phyloP scores from a whole-genome alignment of 176 grass and related monocot species.

The Avena insularis region DNA sequence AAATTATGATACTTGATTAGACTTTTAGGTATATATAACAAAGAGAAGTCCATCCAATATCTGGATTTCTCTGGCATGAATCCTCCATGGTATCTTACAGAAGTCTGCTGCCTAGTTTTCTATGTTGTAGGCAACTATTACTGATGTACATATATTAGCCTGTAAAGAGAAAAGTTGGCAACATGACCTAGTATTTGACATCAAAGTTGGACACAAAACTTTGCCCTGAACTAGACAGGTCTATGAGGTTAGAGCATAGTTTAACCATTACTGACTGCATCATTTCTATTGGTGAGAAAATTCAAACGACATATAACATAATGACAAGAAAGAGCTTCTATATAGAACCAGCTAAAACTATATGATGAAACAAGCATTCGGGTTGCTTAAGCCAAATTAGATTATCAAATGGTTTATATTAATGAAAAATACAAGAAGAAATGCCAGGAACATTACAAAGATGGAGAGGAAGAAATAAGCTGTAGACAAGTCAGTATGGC shows the following conservation, averaged over 20 bases:
- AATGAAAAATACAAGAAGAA: not conserved
- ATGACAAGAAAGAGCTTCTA: not conserved
- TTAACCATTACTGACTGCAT: not conserved
- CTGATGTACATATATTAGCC: not conserved
- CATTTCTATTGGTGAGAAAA: not conserved
- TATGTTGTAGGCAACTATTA: conserved; percentile 7
- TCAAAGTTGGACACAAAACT: conserved; percentile 16
- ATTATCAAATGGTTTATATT: conserved; percentile 13
- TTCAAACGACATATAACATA: conserved; percentile 5
- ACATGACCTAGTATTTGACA: not conserved
- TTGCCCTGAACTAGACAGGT: conserved; percentile 14
- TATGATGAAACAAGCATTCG: not conserved
- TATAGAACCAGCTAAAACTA: conserved; percentile 3
- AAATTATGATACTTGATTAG: not conserved
- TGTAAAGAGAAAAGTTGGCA: not conserved
- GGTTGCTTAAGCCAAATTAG: conserved; percentile 18
- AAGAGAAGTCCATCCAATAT: not conserved
- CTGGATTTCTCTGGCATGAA: conserved; percentile 13
- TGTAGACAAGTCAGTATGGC: not conserved
- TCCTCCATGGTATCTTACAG: conserved; percentile 4
- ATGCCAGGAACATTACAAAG: not conserved
- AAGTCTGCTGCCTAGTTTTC: not conserved
- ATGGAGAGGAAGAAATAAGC: not conserved
- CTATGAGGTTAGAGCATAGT: conserved; percentile 1
- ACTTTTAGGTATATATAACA: not conserved